Evolutionary conservation across 2,329 filamentous ascomycete species (phyloP), one percentile per base, ranked within the genome.

Genomic region (Alternaria conjuncta): DNA sequence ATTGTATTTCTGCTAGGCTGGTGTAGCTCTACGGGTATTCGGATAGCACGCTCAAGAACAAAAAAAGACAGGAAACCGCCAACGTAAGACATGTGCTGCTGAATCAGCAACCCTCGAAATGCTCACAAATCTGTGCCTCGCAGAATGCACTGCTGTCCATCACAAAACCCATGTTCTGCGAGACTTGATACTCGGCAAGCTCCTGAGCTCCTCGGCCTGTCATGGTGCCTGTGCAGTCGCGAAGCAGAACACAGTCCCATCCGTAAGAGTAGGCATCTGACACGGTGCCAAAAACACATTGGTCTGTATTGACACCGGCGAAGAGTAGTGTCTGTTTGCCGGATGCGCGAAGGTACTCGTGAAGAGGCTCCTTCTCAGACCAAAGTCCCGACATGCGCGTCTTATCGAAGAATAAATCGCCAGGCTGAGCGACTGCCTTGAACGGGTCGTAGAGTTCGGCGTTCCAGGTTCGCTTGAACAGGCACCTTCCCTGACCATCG

Each of bases 371-470:
- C 15, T 79, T 67, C 6, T 77, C 79, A 47, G 76, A 79, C 80
- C 81, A 82, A 26, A 83, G 67, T 23, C 80, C 80, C 30, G 78
- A 80, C 79, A 82, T 82, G 51, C 80, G 76, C 28, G 80, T 78
- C 61, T 82, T 82, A 70, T 82, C 79, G 68, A 83, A 82, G 68
- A 80, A 79, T 6, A 82, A 70, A 57, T 82, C 80, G n/a, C 76
- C 70, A n/a, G 75, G 74, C 18, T 74, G 74, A 56, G 78, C 75
- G 54, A 75, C 72, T 25, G 71, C 73, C 63, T 81, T 79, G 51
- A 82, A 71, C 3, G 80, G 79, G 18, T 78, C 75, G 67, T 82
- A 83, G 12, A 82, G 78, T 30, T 81, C 79, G 13, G 80, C 79
- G 50, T 82, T 82, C 81, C 80, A 82, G 3, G 79, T 80, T 11